Conservation (phyloP, 83 land plant species). For the Thuja plicata region DNA sequence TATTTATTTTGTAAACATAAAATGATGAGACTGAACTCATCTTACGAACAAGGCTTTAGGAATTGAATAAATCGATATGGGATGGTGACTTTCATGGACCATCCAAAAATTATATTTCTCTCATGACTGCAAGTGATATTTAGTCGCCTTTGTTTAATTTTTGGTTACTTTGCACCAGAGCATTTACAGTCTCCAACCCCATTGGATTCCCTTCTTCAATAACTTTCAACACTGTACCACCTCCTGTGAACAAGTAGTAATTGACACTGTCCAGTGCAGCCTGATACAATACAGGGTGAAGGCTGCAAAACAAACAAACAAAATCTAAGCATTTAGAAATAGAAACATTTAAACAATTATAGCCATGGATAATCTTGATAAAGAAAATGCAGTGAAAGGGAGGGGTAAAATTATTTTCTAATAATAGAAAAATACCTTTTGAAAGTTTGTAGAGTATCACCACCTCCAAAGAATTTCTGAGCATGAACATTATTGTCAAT, state of each 20-base stretch:
- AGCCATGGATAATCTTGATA: not conserved
- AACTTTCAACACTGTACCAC: conserved; percentile 53
- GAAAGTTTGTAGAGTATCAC: conserved; percentile 53
- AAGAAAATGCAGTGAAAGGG: not conserved
- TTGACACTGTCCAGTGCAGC: conserved; percentile 45
- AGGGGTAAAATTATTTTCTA: not conserved
- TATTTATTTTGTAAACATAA: not conserved
- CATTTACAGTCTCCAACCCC: conserved; percentile 44
- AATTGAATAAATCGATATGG: not conserved
- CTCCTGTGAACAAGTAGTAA: conserved; percentile 55
- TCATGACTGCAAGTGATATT: not conserved
- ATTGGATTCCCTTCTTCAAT: conserved; percentile 46
- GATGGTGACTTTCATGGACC: not conserved
- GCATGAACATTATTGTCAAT: conserved; percentile 44
- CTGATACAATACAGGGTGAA: conserved; percentile 43
- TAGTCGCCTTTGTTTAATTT: not conserved
- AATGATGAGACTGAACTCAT: not conserved
- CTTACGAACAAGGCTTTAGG: not conserved
- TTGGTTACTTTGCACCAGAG: conserved; percentile 32
- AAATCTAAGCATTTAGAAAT: not conserved
- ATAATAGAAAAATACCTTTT: conserved; percentile 27
- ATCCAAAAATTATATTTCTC: not conserved
- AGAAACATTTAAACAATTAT: not conserved
- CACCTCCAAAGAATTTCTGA: conserved; percentile 55
- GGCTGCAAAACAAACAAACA: conserved; percentile 19